A percentile compares a stretch with the other conserved stretches of the same genome.
These are phyloP conservation scores for Pseudodiploospora longispora DNA, from an alignment of 2,329 filamentous ascomycete genomes.

Conservation along the genomic window DNA sequence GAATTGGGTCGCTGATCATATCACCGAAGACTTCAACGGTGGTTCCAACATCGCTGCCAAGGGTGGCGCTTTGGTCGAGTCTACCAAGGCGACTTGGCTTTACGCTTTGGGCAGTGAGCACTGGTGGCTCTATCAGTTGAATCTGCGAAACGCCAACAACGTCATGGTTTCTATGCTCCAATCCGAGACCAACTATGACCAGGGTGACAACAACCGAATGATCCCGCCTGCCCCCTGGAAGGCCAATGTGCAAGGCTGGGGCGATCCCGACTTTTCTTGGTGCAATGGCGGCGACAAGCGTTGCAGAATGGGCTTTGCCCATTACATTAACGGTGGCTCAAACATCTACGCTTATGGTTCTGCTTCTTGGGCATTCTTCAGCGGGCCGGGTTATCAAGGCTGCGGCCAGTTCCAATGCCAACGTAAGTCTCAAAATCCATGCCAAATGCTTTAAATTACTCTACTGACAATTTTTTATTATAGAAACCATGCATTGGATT, in stretches of 20 bases:
- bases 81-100: slow-evolving; percentile 43
- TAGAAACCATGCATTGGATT: slow-evolving; percentile 31
- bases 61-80: slow-evolving; percentile 39
- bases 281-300: slow-evolving; percentile 26
- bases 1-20: slow-evolving; percentile 42
- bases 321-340: slow-evolving; percentile 33
- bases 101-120: slow-evolving; percentile 42
- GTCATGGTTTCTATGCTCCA: slow-evolving; percentile 44
- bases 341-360: slow-evolving; percentile 33
- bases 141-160: slow-evolving; percentile 40
- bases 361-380: slow-evolving; percentile 37
- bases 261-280: slow-evolving; percentile 35
- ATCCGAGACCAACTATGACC: slow-evolving; percentile 41
- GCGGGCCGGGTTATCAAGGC: slow-evolving; percentile 27
- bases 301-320: slow-evolving; percentile 36
- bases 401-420: slow-evolving; percentile 28
- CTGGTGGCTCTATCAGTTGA: slow-evolving; percentile 50
- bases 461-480: not conserved
- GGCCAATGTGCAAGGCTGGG: slow-evolving; percentile 26
- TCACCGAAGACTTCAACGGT: slow-evolving; percentile 37
- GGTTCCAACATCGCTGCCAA: slow-evolving; percentile 39
- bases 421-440: slow-evolving; percentile 13
- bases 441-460: not conserved
- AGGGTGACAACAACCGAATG: slow-evolving; percentile 25
- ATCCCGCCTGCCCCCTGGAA: slow-evolving; percentile 30